Percentiles rank a stretch among this genome's conserved stretches.
Conservation (phyloP, 441 rosid genomes). For the Corymbia citriodora region DNA sequence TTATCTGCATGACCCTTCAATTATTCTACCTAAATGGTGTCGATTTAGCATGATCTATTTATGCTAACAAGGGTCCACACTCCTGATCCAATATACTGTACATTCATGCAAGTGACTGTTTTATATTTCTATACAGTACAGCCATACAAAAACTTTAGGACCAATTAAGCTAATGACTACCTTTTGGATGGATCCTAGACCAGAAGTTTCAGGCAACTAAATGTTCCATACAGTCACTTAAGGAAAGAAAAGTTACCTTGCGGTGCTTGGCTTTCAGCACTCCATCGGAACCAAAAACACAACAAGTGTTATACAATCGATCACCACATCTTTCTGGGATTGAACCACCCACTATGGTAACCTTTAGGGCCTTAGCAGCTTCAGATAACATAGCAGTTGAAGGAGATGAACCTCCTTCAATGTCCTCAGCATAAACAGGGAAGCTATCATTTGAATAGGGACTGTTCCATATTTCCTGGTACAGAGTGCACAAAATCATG, state of each 20-base stretch:
- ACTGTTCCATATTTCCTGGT: slow-evolving; percentile 92
- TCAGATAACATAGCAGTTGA: slow-evolving; percentile 87
- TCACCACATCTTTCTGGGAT: slow-evolving; percentile 72
- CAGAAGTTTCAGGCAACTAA: not conserved
- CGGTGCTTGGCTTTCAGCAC: slow-evolving; percentile 82
- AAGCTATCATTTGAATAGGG: slow-evolving; percentile 89
- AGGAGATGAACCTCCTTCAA: slow-evolving; percentile 84
- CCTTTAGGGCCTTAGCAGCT: slow-evolving; percentile 48
- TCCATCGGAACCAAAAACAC: slow-evolving; percentile 74
- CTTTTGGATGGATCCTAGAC: not conserved
- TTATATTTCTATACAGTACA: not conserved
- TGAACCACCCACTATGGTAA: slow-evolving; percentile 92
- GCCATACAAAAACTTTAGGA: not conserved
- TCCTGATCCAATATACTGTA: not conserved
- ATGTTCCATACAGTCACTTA: not conserved
- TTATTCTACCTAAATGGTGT: not conserved
- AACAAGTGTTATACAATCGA: slow-evolving; percentile 77
- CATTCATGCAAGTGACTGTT: not conserved
- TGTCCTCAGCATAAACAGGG: slow-evolving; percentile 86
- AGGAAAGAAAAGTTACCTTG: slow-evolving; percentile 39
- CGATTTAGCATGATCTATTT: not conserved
- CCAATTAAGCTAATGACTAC: not conserved
- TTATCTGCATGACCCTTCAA: not conserved
- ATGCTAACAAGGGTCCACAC: not conserved
- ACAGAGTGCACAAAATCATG: not conserved